phyloP scores from a whole-genome alignment of 2,329 filamentous ascomycete genomes.

The Colletotrichum destructivum region DNA sequence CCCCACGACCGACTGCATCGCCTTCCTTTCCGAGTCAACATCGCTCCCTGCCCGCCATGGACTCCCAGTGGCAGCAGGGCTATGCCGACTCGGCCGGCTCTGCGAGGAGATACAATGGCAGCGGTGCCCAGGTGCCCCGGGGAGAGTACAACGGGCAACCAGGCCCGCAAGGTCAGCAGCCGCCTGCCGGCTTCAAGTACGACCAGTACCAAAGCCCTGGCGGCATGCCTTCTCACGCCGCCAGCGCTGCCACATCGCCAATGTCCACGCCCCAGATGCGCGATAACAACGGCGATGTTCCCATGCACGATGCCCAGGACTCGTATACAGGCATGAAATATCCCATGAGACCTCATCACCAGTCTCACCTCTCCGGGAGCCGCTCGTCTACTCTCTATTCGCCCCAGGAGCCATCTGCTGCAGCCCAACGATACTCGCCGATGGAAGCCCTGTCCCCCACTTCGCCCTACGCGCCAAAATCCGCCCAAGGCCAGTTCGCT shows the following conservation, averaged over 20 bases:
- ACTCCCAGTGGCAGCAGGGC: constrained; percentile 69
- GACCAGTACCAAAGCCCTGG: constrained; percentile 72
- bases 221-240: constrained; percentile 49
- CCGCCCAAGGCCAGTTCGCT: constrained; percentile 69
- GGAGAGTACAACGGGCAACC: constrained; percentile 50
- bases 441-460: constrained; percentile 91
- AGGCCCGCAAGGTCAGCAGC: constrained; percentile 54
- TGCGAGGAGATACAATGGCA: constrained; percentile 76
- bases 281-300: constrained; percentile 82
- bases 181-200: constrained; percentile 75
- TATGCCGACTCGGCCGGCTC: constrained; percentile 76
- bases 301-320: constrained; percentile 90
- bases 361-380: constrained; percentile 75
- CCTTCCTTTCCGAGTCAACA: constrained; percentile 32
- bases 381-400: constrained; percentile 77
- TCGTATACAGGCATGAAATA: constrained; percentile 91
- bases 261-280: constrained; percentile 72
- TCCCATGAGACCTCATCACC: constrained; percentile 82
- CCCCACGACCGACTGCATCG: constrained; percentile 26
- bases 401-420: constrained; percentile 82
- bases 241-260: constrained; percentile 72
- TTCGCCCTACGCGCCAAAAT: constrained; percentile 80
- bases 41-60: constrained; percentile 58
- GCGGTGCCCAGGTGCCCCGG: constrained; percentile 54
- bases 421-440: constrained; percentile 93